Conservation (phyloP, 2,329 filamentous ascomycete species). For the Cladosporium sp. region DNA sequence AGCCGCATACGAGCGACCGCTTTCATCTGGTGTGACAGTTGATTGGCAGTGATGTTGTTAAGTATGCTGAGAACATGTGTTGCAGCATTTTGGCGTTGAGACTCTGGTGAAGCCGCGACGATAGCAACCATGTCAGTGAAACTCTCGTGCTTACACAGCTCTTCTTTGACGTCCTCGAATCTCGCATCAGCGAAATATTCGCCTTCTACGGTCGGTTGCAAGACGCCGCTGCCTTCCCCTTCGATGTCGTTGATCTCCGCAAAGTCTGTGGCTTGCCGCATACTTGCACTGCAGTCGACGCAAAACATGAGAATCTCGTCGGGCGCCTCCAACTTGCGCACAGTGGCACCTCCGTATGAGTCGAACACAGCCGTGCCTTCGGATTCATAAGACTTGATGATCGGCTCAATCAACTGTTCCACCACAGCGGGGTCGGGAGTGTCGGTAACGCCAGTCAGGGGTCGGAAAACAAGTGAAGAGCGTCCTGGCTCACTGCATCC, state of each 20-base stretch:
- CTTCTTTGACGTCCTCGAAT: conserved; percentile 33
- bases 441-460: conserved; percentile 32
- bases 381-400: conserved; percentile 33
- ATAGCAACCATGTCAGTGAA: conserved; percentile 35
- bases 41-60: background rate
- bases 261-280: conserved; percentile 35
- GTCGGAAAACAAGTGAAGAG: conserved; percentile 39
- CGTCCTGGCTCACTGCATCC: conserved; percentile 35
- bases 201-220: conserved; percentile 8
- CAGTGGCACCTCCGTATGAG: conserved; percentile 32
- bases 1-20: background rate
- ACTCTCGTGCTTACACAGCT: conserved; percentile 29
- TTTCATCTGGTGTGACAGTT: background rate
- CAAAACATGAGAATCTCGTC: conserved; percentile 40
- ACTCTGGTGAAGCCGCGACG: conserved; percentile 21
- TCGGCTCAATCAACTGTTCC: conserved; percentile 38
- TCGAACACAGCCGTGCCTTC: conserved; percentile 41
- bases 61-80: background rate
- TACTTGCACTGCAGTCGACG: conserved; percentile 39
- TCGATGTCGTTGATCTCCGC: conserved; percentile 31
- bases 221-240: background rate
- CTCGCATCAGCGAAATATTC: conserved; percentile 20
- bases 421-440: conserved; percentile 39
- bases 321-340: conserved; percentile 32
- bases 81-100: conserved; percentile 16